A percentile compares a stretch with the other conserved stretches of the same genome.
phyloP scores from a whole-genome alignment of 345 rosid genomes.

The Euclidium syriacum region DNA sequence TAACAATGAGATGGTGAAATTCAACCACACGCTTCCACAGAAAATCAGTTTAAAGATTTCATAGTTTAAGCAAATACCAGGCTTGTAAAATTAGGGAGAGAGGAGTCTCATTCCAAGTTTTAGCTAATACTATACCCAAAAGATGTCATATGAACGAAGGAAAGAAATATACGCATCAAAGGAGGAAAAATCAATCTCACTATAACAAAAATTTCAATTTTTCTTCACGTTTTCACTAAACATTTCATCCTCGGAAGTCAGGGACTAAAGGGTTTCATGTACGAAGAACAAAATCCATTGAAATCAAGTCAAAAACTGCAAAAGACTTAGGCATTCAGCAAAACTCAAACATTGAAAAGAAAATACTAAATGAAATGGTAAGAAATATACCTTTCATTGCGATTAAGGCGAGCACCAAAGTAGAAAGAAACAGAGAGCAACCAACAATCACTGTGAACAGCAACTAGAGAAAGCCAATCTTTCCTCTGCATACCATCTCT shows the following conservation, averaged over 20 bases:
- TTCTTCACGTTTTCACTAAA: background rate
- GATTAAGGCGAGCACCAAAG: constrained; percentile 87
- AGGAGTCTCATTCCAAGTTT: background rate
- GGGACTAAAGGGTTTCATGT: background rate
- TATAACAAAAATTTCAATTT: background rate
- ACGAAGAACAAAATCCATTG: background rate
- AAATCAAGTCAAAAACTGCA: background rate
- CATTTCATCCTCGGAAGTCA: background rate
- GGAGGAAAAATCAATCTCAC: background rate
- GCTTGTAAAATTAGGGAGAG: background rate
- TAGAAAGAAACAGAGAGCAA: constrained; percentile 96
- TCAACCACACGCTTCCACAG: background rate
- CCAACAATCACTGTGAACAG: constrained; percentile 98
- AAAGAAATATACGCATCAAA: constrained; percentile 4
- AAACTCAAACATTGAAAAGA: background rate
- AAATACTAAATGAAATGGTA: background rate
- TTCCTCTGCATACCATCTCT: constrained; percentile 97
- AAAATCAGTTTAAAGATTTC: background rate
- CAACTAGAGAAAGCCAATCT: constrained; percentile 90
- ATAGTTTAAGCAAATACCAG: background rate
- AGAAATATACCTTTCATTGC: constrained; percentile 68
- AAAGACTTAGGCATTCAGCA: background rate
- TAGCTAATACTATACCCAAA: background rate
- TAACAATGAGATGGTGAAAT: constrained; percentile 3
- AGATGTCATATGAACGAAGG: background rate